These are phyloP conservation scores for Orbilia blumenaviensis DNA, from an alignment of 2,329 filamentous ascomycete genomes.

Conservation along the genomic window DNA sequence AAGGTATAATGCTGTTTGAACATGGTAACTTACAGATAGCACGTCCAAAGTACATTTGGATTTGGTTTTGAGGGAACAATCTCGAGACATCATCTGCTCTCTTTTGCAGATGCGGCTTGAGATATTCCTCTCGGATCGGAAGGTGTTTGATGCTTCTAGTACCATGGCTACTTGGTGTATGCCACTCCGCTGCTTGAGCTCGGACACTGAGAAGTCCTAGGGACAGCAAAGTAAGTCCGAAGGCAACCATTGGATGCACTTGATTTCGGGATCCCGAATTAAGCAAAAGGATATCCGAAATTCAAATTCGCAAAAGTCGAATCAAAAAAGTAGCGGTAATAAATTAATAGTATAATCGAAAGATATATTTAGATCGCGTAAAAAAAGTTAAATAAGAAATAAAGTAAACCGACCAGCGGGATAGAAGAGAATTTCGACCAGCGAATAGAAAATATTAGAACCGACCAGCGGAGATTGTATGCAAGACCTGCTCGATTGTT, in stretches of 20 bases:
- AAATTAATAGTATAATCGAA: neutral
- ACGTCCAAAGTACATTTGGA: constrained; percentile 11
- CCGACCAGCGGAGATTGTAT: neutral
- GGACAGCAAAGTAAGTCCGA: neutral
- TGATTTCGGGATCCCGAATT: too few species aligned
- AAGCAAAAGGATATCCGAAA: too few species aligned
- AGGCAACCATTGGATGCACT: neutral
- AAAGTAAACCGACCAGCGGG: neutral
- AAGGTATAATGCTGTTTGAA: neutral
- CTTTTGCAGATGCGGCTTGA: constrained; percentile 6
- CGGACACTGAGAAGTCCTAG: neutral
- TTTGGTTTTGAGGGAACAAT: neutral
- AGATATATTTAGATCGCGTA: too few species aligned
- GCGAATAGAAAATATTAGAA: too few species aligned
- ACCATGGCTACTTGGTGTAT: too few species aligned
- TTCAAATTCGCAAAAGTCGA: too few species aligned
- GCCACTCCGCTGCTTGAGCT: neutral
- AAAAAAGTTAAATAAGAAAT: neutral
- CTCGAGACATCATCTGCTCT: constrained; percentile 10
- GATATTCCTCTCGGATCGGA: neutral
- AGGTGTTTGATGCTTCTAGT: too few species aligned
- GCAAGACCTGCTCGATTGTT: neutral
- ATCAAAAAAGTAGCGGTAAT: too few species aligned
- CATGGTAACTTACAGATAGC: neutral
- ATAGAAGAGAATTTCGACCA: too few species aligned